Base-by-base conservation (phyloP, 345 rosid genomes). In the Diplotaxis tenuifolia region DNA sequence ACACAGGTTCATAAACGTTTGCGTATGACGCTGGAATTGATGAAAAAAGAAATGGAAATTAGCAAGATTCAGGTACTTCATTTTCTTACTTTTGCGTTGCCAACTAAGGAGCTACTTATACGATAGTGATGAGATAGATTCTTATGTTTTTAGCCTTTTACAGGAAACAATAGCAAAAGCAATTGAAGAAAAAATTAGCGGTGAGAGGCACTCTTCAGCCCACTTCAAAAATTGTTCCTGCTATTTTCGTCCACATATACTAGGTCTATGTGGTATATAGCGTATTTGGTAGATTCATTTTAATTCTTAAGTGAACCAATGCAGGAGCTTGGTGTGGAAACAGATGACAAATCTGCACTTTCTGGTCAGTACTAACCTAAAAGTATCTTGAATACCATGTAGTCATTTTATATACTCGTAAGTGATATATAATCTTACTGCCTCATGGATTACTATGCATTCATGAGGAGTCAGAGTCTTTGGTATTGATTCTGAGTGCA, bases 261-360 rank as follows among this genome's bases (percentile, higher is more conserved):
- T 18, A 25, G 21, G 23, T 52, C 32, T 68, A 22, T 55, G 18
- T 69, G 61, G 20, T 75, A 49, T 64, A 28, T 76, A 65, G 23
- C 68, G 54, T 28, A 36, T 71, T 70, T 49, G 31, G 31, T 68
- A 36, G 27, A 69, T 42, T 63, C 49, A 58, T 73, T 65, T 68
- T 56, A 56, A 56, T 56, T 56, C 27, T 6, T 5, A 25, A 58
- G 62, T 79, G 22, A 76, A 64, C 27, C 65, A 32, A 32, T 76
- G 64, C 86, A 92, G 99, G 99, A 95, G 79, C 96, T 96, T 68
- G 99, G 99, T 32, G 79, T 96, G 85, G 99, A 96, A 82, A 86
- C 98, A 19, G 99, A 96, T 79, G 98, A 96, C 82, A 96, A 96
- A 82, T 92, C 99, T 65, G 97, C 99, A 50, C 98, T 96, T 57